Evolutionary conservation across 2,329 filamentous ascomycete species (phyloP), one percentile per base, ranked within the genome.

Genomic region (Colletotrichum tofieldiae): DNA sequence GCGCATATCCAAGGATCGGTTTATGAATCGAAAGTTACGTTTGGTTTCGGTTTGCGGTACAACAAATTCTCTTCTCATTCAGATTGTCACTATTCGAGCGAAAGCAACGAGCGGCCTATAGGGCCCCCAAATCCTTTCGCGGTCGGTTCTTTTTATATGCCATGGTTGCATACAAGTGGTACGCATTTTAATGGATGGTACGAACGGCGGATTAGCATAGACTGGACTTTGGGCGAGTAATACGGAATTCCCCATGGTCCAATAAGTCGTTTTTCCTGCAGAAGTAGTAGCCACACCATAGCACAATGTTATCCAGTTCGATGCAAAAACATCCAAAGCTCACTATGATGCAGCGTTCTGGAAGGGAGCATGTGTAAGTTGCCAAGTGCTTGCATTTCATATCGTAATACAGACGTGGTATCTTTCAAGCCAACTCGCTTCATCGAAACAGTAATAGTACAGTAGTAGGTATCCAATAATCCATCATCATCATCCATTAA

Each of bases 351-450:
- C 9, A 6, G 29, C 0, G 2, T 18, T 12, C 12, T 18, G 49
- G 2, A 23, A 51, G 23, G 18, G 3, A 18, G 26, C 26, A 9
- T 23, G 2, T 3, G 5, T 39, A 8, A 23, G n/a, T 52, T 39
- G 32, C 5, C 20, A 39, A 56, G 6, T 39, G 12, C 20, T 61
- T 47, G 26, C 26, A 65, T 45, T 64, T 49, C 47, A 18, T 41
- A 65, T 66, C 45, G 55, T 66, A 51, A 61, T 26, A 71, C 60
- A 66, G 43, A 65, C 43, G 55, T 70, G 61, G 61, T 73, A 73
- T 73, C 67, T 65, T 47, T 14, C 26, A 51, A 66, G 43, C 55
- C 60, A 32, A 26, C 29, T 59, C 69, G 54, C 69, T 69, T 23
- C 3, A 5, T 56, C 32, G 11, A 37, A 72, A 61, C 23, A 58